Evolutionary conservation across 2,329 filamentous ascomycete species (phyloP).

Genomic region (Rugonectria rugulosa): DNA sequence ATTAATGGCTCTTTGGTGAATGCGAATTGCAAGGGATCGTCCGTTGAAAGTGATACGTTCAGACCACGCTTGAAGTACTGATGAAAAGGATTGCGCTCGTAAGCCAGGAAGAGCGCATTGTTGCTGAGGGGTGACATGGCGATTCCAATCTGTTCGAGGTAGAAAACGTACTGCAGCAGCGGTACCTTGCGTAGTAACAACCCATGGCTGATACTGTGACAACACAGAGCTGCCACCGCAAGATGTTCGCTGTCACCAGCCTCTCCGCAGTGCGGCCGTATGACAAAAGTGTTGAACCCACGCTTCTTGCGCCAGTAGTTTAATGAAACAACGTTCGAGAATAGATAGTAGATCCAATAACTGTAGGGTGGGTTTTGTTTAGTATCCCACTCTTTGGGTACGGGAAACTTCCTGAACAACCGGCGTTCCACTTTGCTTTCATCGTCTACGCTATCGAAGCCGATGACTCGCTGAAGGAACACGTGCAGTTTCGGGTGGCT

Average conservation of each 20-base stretch:
- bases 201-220: slow-evolving; percentile 96
- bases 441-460: slow-evolving; percentile 97
- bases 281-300: slow-evolving; percentile 93
- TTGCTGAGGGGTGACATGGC: slow-evolving; percentile 99
- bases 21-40: slow-evolving; percentile 96
- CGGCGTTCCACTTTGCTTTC: slow-evolving; percentile 96
- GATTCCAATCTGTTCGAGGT: slow-evolving; percentile 96
- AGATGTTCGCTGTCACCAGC: slow-evolving; percentile 97
- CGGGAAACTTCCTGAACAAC: slow-evolving; percentile 94
- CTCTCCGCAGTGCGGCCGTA: slow-evolving; percentile 95
- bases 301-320: slow-evolving; percentile 91
- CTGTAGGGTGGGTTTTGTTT: slow-evolving; percentile 98
- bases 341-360: slow-evolving; percentile 99
- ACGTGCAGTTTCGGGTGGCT: slow-evolving; percentile 93
- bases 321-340: slow-evolving; percentile 90
- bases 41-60: slow-evolving; percentile 95
- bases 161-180: slow-evolving; percentile 94
- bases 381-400: slow-evolving; percentile 86
- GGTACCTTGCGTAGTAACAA: slow-evolving; percentile 93
- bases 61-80: slow-evolving; percentile 94
- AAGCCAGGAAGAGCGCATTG: slow-evolving; percentile 94
- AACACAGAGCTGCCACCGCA: slow-evolving; percentile 88
- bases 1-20: slow-evolving; percentile 98
- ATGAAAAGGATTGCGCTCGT: slow-evolving; percentile 95
- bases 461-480: slow-evolving; percentile 93